Evolutionary conservation across 805 yeast species (phyloP), one percentile per base, ranked within the genome.

Genomic region (Jamesozyma piceae): DNA sequence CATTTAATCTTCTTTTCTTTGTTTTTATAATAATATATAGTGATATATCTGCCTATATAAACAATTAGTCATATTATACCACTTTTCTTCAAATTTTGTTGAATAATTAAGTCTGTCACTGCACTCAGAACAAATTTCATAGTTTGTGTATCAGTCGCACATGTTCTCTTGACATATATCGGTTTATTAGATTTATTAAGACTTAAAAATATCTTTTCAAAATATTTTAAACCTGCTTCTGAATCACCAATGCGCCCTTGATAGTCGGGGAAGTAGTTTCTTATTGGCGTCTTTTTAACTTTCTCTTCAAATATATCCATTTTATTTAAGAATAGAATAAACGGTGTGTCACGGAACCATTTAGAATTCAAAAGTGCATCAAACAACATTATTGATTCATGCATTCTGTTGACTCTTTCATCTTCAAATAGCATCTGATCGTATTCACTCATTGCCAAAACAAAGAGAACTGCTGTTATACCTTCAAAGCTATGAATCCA

Each of bases 401-500:
- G 84, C 84, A 92, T 82, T 54, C 97, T 73, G 64, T 89, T 89
- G 21, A 85, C 94, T 14, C 82, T 64, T 51, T 80, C 84, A 62
- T 90, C 97, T 62, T 90, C 98, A 65, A 84, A 87, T 38, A 92
- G 65, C 68, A 75, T 78, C 64, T 90, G 95, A 64, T 90, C 97
- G 61, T 86, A 92, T 66, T 92, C 98, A 38, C 87, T 78, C 21
- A 87, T 79, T 0, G 97, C 96, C 17, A 84, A 73, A 6, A 90
- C 95, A 62, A 87, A 92, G 31, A 90, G 62, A 0, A 94, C 82
- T 3, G 94, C 84, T 0, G 95, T 82, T 39, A 90, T 84, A 48
- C 83, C 86, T 55, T 89, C 92, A 63, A 89, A 89, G 57, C 95
- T 86, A 57, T 88, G 95, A 48, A 89, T 84, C 97, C 97, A 89